Evolutionary conservation across 23 red algal genomes (phyloP), one percentile per base, ranked within the genome.

Genomic region (Cyanidiococcus yangmingshanensis): DNA sequence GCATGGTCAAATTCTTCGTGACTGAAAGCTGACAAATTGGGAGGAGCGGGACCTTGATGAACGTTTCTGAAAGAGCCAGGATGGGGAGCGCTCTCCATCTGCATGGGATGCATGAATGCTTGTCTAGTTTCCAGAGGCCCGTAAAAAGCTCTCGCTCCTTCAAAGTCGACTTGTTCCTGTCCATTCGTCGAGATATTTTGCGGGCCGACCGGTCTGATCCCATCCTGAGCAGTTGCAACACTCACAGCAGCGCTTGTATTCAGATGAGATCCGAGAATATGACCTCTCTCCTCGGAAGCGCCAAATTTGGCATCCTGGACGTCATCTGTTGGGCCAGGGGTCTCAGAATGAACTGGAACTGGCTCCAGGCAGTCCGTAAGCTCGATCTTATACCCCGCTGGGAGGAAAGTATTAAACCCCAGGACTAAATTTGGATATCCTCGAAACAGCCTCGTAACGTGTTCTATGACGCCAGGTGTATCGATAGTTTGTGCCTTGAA

Each of bases 401-500:
- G 94, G 76, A 98, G 67, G 81, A 98, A 98, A 2, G 94, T 92
- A 74, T 98, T 92, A 67, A 98, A 98, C 57, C 88, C 94, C 26
- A 98, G 84, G 82, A 98, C 91, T 2, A 98, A 82, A 26, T 91
- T 80, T 2, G 76, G 85, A 85, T 98, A 88, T 2, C 94, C 94
- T 24, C 67, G 68, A 71, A 98, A 98, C 41, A 98, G 82, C 41
- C 85, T 57, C 17, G 94, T 88, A 15, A 98, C 94, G 7, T 88
- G 88, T 25, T 80, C 37, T 57, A 98, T 98, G 57, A 98, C 94
- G 67, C 84, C 80, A 3, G 63, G 84, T 2, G 94, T 98, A 79
- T 91, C 88, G 75, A 98, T 98, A 38, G 86, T 40, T 58, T 98
- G 88, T 31, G 94, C 84, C 88, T 98, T 98, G 58, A 98, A 98